Evolutionary conservation across 148 eudicot genomes (phyloP).

Genomic region (Silene uniflora): DNA sequence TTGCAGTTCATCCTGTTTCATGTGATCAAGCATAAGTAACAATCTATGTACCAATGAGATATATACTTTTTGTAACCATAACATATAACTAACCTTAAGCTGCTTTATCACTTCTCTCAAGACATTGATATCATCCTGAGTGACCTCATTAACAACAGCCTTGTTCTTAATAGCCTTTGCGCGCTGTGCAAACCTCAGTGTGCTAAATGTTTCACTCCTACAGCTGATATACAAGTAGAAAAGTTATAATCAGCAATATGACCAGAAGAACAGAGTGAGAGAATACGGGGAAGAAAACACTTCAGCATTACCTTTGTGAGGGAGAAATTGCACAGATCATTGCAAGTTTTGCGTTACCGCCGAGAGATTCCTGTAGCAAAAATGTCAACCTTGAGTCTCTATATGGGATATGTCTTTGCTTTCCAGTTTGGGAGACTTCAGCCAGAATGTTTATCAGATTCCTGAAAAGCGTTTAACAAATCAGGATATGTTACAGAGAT

Average conservation of each 20-base stretch:
- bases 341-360: constrained; percentile 96
- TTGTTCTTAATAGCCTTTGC: constrained; percentile 96
- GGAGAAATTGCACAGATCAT: constrained; percentile 99
- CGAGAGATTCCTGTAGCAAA: constrained; percentile 94
- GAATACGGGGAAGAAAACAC: background rate
- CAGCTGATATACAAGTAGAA: constrained; percentile 49
- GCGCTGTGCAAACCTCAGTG: constrained; percentile 93
- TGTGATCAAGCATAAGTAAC: constrained; percentile 11
- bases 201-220: constrained; percentile 89
- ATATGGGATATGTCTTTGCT: constrained; percentile 93
- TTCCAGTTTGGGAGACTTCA: constrained; percentile 96
- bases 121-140: constrained; percentile 84
- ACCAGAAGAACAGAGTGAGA: background rate
- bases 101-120: constrained; percentile 81
- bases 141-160: constrained; percentile 88
- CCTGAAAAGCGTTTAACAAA: constrained; percentile 47
- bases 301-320: constrained; percentile 53
- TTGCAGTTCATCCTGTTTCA: constrained; percentile 66
- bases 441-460: constrained; percentile 94
- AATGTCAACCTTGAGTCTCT: constrained; percentile 95
- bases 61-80: background rate
- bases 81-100: constrained; percentile 51
- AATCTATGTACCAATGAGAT: background rate
- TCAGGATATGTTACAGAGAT: background rate
- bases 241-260: background rate